Evolutionary conservation across 2,329 filamentous ascomycete species (phyloP).

Genomic region (Trichoderma harzianum): DNA sequence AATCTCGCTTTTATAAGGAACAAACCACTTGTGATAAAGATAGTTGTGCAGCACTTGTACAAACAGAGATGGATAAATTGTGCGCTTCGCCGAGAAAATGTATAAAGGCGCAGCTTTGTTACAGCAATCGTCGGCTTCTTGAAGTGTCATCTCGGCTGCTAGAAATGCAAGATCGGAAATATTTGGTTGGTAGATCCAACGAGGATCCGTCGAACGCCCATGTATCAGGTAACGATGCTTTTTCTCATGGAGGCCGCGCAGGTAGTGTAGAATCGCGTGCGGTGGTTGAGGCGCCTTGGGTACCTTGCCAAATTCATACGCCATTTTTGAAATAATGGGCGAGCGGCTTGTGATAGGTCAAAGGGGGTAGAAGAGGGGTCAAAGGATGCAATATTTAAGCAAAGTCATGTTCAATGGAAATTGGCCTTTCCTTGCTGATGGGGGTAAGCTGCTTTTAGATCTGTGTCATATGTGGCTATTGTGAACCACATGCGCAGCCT

Average conservation of each 20-base stretch:
- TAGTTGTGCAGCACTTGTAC: slow-evolving; percentile 5
- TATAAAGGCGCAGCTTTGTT: neutral
- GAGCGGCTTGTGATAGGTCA: neutral
- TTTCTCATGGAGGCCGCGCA: neutral
- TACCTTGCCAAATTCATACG: neutral
- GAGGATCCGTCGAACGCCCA: neutral
- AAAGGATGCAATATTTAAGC: neutral
- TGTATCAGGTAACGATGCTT: neutral
- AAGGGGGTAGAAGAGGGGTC: rapidly evolving
- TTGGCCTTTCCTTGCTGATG: neutral
- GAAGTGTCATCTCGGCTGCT: neutral
- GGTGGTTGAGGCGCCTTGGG: neutral
- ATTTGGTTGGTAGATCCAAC: neutral
- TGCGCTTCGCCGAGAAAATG: neutral
- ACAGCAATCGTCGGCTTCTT: neutral
- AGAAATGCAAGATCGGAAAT: neutral
- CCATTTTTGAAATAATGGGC: neutral
- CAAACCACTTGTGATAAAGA: neutral
- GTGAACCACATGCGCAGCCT: neutral
- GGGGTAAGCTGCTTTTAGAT: neutral
- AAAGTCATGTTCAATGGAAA: neutral
- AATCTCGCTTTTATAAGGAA: neutral
- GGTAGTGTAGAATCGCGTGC: neutral
- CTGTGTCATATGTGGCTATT: neutral
- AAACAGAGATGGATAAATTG: neutral